Evolutionary conservation across 192 early-diverging fungal species (phyloP), one percentile per base, ranked within the genome.

Genomic region (Umbelopsis ramanniana): DNA sequence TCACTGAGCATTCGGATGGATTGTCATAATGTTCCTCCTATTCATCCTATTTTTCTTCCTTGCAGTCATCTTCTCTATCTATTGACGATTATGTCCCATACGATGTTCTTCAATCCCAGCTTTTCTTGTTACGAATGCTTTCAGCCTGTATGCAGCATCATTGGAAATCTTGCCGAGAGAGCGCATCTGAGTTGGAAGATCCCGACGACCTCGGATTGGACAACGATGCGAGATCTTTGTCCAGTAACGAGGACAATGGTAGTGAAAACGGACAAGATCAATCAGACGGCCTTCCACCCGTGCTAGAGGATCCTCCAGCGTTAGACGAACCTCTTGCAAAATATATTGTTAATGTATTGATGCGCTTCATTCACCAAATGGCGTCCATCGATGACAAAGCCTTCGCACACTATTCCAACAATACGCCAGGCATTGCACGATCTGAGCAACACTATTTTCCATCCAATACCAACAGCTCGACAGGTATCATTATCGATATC

Each of bases 121-220:
- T 95, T 12, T 93, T 95, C 73, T 77, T 96, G 15, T 85, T 96
- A 60, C 85, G 91, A 68, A 83, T 97, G 47, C 79, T 96, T 26
- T 92, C 91, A 3, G 89, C 90, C 68, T 95, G 94, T 76, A 93
- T 95, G 89, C 89, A 92, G 43, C 90, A 90, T 67, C 86, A 93
- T 76, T 96, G 95, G 95, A 89, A 95, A 68, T 87, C 83, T 77
- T 87, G 88, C 72, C 86, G 86, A 68, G 85, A 78, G 45, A n/a
- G 66, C 10, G 69, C 71, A 38, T 77, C 73, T n/a, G 86, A 84
- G 7, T 50, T 73, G 40, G 54, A 40, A 1, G 60, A 67, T 14
- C 35, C 68, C 2, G 72, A 52, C 38, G 52, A 77, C 68, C 23
- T 66, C 35, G 8, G 21, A 19, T 26, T 43, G 11, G 33, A 33